phyloP scores from a whole-genome alignment of 805 yeast species.

The Yamadazyma sp. region DNA sequence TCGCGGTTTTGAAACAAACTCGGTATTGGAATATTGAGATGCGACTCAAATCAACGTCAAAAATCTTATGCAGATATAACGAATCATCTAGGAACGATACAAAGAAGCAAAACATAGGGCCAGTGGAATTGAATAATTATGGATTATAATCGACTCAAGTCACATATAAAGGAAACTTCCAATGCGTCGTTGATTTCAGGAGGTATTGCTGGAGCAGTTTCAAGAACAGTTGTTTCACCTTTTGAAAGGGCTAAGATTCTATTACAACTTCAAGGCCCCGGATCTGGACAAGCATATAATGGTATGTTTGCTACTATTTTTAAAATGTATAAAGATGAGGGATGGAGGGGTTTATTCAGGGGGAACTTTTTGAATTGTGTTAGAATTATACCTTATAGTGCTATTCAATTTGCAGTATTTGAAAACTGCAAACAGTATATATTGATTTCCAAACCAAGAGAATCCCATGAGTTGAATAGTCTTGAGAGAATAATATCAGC shows the following conservation, averaged over 20 bases:
- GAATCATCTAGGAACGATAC: background rate
- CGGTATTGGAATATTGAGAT: too few relatives aligned
- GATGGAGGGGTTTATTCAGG: slow-evolving; percentile 83
- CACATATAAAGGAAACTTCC: slow-evolving; percentile 43
- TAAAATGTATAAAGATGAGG: slow-evolving; percentile 86
- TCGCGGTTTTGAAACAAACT: too few relatives aligned
- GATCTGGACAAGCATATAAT: slow-evolving; percentile 45
- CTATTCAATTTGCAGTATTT: slow-evolving; percentile 88
- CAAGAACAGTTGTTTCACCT: slow-evolving; percentile 92
- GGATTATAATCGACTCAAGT: slow-evolving; percentile 1
- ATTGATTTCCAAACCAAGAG: slow-evolving; percentile 15
- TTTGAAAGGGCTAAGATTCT: slow-evolving; percentile 91
- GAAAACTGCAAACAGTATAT: slow-evolving; percentile 53
- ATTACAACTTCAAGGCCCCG: slow-evolving; percentile 80
- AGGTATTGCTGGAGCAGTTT: slow-evolving; percentile 74
- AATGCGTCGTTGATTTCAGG: slow-evolving; percentile 68
- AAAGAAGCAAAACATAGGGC: background rate
- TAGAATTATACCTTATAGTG: slow-evolving; percentile 89
- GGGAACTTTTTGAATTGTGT: slow-evolving; percentile 91
- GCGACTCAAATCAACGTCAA: too few relatives aligned
- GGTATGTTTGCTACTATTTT: slow-evolving; percentile 75
- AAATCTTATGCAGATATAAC: too few relatives aligned
- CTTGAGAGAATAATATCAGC: slow-evolving; percentile 71
- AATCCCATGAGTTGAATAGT: slow-evolving; percentile 40
- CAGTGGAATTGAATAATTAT: background rate